These are phyloP conservation scores for Camellia lanceoleosa DNA, from an alignment of 148 eudicot species.

Conservation along the genomic window DNA sequence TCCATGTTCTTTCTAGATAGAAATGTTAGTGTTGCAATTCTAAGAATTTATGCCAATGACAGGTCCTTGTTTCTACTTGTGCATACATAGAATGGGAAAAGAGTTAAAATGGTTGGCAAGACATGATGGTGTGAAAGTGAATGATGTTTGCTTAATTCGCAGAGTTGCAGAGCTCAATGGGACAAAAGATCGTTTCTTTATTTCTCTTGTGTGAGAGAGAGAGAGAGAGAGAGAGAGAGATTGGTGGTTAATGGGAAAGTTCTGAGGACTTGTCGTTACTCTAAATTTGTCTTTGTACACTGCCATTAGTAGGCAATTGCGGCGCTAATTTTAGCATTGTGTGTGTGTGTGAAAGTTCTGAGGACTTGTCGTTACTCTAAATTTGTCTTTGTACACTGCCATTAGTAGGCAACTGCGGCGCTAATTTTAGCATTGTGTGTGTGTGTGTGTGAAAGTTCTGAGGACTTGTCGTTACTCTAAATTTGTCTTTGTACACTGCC, in stretches of 20 bases:
- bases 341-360: not conserved
- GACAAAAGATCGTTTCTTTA: not conserved
- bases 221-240: too few relatives aligned
- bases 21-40: too few relatives aligned
- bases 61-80: too few relatives aligned
- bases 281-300: not conserved
- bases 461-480: too few relatives aligned
- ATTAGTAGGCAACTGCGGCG: too few relatives aligned
- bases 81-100: not conserved
- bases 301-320: not conserved
- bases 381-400: too few relatives aligned
- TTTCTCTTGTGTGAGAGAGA: not conserved
- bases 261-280: not conserved
- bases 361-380: too few relatives aligned
- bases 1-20: not conserved
- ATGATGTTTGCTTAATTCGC: constrained; percentile 9
- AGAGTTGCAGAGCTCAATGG: constrained; percentile 3
- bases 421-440: too few relatives aligned
- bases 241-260: not conserved
- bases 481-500: too few relatives aligned
- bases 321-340: not conserved
- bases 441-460: too few relatives aligned
- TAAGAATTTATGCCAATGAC: not conserved
- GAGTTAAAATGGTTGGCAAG: not conserved
- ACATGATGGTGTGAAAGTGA: constrained; percentile 4